Percentiles rank a stretch among this genome's conserved stretches.
phyloP scores from a whole-genome alignment of 495 filamentous ascomycete species.

The Hypoxylon trugodes region DNA sequence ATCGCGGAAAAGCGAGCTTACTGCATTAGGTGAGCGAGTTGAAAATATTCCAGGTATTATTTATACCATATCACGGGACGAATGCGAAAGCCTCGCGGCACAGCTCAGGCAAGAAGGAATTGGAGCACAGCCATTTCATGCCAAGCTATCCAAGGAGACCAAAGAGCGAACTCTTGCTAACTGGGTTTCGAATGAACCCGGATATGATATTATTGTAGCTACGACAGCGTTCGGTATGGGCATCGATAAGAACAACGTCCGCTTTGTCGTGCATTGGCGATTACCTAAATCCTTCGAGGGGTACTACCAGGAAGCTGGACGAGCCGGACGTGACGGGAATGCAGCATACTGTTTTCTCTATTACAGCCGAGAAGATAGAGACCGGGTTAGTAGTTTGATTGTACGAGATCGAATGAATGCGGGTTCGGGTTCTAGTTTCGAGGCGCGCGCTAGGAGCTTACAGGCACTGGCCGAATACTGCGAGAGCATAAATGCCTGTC shows the following conservation, averaged over 20 bases:
- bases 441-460: conserved; percentile 56
- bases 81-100: conserved; percentile 77
- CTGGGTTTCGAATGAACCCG: conserved; percentile 77
- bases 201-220: conserved; percentile 91
- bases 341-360: conserved; percentile 87
- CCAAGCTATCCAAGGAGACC: conserved; percentile 65
- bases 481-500: conserved; percentile 74
- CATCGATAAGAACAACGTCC: conserved; percentile 92
- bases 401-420: conserved; percentile 47
- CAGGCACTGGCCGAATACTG: conserved; percentile 78
- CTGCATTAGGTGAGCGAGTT: conserved; percentile 58
- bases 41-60: conserved; percentile 84
- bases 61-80: conserved; percentile 81
- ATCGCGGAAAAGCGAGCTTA: conserved; percentile 59
- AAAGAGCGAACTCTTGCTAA: conserved; percentile 71
- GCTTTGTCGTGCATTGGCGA: conserved; percentile 94
- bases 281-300: conserved; percentile 92
- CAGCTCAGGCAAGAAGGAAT: conserved; percentile 68
- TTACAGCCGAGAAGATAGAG: conserved; percentile 84
- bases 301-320: conserved; percentile 94
- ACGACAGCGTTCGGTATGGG: conserved; percentile 98
- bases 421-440: conserved; percentile 40
- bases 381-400: conserved; percentile 70
- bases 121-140: conserved; percentile 76
- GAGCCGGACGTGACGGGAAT: conserved; percentile 88